phyloP scores from a whole-genome alignment of 1,284 basidiomycete genomes.

The Ceratobasidium sp. region DNA sequence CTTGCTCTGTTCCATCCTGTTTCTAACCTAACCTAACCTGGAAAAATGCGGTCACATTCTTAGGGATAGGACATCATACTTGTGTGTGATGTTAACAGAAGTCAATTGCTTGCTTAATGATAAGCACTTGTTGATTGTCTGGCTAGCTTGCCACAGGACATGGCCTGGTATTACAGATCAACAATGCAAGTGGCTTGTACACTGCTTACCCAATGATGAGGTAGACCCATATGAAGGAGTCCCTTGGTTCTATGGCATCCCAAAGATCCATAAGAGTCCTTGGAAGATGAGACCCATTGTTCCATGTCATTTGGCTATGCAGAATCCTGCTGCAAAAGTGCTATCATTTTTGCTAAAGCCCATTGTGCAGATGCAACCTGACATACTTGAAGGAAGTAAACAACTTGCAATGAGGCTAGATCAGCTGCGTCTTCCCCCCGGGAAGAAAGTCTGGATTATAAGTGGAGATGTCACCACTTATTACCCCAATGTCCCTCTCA shows the following conservation, averaged over 20 bases:
- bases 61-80: too few species aligned
- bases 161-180: too few species aligned
- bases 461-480: conserved; percentile 50
- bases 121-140: too few species aligned
- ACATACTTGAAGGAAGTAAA: conserved; percentile 48
- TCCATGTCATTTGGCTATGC: conserved; percentile 50
- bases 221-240: too few species aligned
- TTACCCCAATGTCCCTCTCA: conserved; percentile 49
- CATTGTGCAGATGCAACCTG: conserved; percentile 44
- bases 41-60: too few species aligned
- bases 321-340: conserved; percentile 48
- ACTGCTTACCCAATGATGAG: too few species aligned
- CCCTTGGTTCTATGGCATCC: conserved; percentile 49
- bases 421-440: conserved; percentile 39
- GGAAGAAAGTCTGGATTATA: conserved; percentile 42
- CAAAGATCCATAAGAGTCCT: conserved; percentile 52
- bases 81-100: too few species aligned
- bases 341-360: conserved; percentile 49
- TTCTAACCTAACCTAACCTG: too few species aligned
- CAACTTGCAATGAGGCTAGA: conserved; percentile 47
- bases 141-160: too few species aligned
- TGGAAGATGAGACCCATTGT: conserved; percentile 49
- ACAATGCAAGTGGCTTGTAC: too few species aligned
- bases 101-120: too few species aligned
- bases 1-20: too few species aligned